These are phyloP conservation scores for Aciculosporium take DNA, from an alignment of 2,329 filamentous ascomycete species.

Conservation along the genomic window DNA sequence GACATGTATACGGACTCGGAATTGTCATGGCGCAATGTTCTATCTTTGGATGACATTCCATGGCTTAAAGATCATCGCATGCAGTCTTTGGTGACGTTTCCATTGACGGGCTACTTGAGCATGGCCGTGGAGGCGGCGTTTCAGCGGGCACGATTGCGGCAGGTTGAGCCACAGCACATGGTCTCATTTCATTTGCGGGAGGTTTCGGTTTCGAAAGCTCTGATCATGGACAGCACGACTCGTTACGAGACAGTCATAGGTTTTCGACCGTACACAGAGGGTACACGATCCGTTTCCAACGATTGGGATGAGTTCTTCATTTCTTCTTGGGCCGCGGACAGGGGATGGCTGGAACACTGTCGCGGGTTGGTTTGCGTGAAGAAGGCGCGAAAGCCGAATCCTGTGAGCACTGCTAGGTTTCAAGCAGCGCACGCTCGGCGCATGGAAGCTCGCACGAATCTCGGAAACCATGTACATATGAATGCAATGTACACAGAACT, in stretches of 20 bases:
- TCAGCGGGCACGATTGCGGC: conserved; percentile 18
- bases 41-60: conserved; percentile 34
- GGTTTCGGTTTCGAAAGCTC: conserved; percentile 14
- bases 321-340: conserved; percentile 34
- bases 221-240: conserved; percentile 14
- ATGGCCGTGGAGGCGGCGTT: conserved; percentile 35
- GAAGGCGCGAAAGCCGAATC: conserved; percentile 8
- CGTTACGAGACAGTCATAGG: conserved; percentile 14
- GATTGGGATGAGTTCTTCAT: conserved; percentile 43
- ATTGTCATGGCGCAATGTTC: conserved; percentile 34
- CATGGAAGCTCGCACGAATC: neutral
- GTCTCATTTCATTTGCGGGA: conserved; percentile 12
- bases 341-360: conserved; percentile 46
- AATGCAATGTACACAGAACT: conserved; percentile 15
- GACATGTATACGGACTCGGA: conserved; percentile 30
- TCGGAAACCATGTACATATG: conserved; percentile 5
- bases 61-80: conserved; percentile 46
- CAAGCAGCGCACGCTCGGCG: neutral
- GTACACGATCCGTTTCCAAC: conserved; percentile 21
- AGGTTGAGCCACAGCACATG: conserved; percentile 11
- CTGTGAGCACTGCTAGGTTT: conserved; percentile 7
- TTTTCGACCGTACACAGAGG: conserved; percentile 14
- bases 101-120: conserved; percentile 36
- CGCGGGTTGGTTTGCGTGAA: conserved; percentile 31
- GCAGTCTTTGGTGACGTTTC: conserved; percentile 41